Percentiles rank a stretch among this genome's conserved stretches.
Conservation (phyloP, 805 yeast genomes). For the Teunomyces kruisii region DNA sequence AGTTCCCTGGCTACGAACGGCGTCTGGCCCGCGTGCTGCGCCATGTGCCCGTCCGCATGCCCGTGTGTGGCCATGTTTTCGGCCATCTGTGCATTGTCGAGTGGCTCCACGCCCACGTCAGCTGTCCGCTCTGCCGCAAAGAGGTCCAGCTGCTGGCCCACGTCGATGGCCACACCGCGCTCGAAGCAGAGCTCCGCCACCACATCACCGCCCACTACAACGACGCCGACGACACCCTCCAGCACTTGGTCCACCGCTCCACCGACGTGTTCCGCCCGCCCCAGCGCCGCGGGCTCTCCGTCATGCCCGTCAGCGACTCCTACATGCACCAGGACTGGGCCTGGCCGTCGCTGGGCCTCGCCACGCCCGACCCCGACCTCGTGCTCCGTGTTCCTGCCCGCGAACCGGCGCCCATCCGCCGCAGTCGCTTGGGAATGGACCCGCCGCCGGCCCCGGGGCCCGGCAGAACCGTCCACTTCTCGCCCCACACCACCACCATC, state of each 20-base stretch:
- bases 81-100: conserved; percentile 42
- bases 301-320: conserved; percentile 41
- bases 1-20: conserved; percentile 26
- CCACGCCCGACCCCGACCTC: conserved; percentile 22
- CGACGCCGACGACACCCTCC: conserved; percentile 16
- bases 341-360: conserved; percentile 18
- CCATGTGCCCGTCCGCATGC: conserved; percentile 41
- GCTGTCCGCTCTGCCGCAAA: conserved; percentile 43
- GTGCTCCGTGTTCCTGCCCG: conserved; percentile 25
- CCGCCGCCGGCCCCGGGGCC: neutral
- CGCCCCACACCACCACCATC: conserved; percentile 12
- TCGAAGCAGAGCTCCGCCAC: conserved; percentile 8
- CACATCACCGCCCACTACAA: conserved; percentile 15
- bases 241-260: conserved; percentile 26
- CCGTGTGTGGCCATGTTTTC: conserved; percentile 42
- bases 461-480: conserved; percentile 8
- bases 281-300: conserved; percentile 30
- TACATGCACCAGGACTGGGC: conserved; percentile 36
- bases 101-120: conserved; percentile 40
- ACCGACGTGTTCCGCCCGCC: conserved; percentile 40
- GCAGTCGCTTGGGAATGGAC: neutral
- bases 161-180: conserved; percentile 13
- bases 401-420: neutral
- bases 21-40: conserved; percentile 13
- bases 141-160: conserved; percentile 30